These are phyloP conservation scores for Fonsecaea erecta DNA, from an alignment of 2,329 filamentous ascomycete species.

Conservation along the genomic window DNA sequence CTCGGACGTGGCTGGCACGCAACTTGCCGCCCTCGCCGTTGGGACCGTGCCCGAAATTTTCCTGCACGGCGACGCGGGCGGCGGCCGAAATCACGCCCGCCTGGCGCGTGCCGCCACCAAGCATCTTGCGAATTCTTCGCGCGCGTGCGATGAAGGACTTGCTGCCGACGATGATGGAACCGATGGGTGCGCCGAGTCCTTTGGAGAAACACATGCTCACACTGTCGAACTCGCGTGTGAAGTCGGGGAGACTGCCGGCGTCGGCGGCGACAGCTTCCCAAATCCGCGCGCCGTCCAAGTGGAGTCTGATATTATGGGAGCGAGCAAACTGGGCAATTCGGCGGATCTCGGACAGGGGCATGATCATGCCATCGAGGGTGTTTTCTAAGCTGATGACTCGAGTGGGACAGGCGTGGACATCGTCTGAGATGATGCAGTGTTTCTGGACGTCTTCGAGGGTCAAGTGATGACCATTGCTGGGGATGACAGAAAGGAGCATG, in stretches of 20 bases:
- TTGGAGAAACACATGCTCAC: conserved; percentile 81
- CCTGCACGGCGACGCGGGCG: conserved; percentile 75
- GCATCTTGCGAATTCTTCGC: conserved; percentile 77
- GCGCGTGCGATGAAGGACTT: conserved; percentile 66
- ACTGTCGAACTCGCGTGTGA: conserved; percentile 71
- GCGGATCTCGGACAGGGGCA: conserved; percentile 72
- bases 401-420: conserved; percentile 80
- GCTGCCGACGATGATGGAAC: conserved; percentile 71
- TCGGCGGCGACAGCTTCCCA: conserved; percentile 80
- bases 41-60: conserved; percentile 70
- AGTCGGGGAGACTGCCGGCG: conserved; percentile 69
- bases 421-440: conserved; percentile 66
- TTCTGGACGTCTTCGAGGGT: conserved; percentile 76
- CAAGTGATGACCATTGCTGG: conserved; percentile 72
- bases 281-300: conserved; percentile 78
- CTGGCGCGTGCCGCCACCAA: conserved; percentile 79
- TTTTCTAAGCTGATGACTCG: conserved; percentile 84
- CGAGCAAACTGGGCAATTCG: conserved; percentile 73
- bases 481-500: conserved; percentile 67
- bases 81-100: conserved; percentile 76
- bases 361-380: conserved; percentile 77
- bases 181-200: conserved; percentile 79
- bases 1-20: conserved; percentile 63
- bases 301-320: conserved; percentile 68
- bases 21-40: conserved; percentile 67